Conservation (phyloP, 768 basidiomycete genomes). For the Leccinum truebloodii region DNA sequence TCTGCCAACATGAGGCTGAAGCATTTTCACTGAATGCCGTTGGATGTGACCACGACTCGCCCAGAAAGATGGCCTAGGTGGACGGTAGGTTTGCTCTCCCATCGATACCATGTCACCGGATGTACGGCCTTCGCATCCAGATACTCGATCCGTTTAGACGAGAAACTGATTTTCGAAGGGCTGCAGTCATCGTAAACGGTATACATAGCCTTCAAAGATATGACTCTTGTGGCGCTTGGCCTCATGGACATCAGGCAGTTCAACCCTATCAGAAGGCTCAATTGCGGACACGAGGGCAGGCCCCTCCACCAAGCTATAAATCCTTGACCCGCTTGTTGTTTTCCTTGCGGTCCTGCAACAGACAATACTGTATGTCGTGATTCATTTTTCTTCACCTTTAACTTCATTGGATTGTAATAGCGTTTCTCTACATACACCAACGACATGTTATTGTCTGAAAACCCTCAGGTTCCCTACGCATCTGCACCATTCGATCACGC, state of each 20-base stretch:
- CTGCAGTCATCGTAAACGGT: too few relatives aligned
- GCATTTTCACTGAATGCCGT: not conserved
- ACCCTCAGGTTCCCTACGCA: slow-evolving; percentile 6
- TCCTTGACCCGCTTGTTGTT: not conserved
- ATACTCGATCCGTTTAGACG: not conserved
- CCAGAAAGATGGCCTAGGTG: too few relatives aligned
- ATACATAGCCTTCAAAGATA: too few relatives aligned
- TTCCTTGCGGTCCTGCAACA: not conserved
- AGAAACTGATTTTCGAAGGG: not conserved
- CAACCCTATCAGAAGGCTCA: too few relatives aligned
- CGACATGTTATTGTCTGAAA: not conserved
- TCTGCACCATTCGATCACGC: slow-evolving; percentile 23
- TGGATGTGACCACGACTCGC: not conserved
- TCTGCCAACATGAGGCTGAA: too few relatives aligned
- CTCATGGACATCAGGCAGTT: not conserved
- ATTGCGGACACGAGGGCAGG: too few relatives aligned
- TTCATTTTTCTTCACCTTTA: too few relatives aligned
- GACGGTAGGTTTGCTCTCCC: not conserved
- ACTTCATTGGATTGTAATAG: not conserved
- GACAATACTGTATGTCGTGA: slow-evolving; percentile 1
- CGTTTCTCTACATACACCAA: not conserved
- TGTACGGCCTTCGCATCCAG: not conserved
- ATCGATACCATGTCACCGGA: not conserved
- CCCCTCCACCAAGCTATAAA: not conserved
- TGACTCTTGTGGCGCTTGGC: too few relatives aligned